These are phyloP conservation scores for Byssothecium circinans DNA, from an alignment of 2,329 filamentous ascomycete genomes.

Conservation along the genomic window DNA sequence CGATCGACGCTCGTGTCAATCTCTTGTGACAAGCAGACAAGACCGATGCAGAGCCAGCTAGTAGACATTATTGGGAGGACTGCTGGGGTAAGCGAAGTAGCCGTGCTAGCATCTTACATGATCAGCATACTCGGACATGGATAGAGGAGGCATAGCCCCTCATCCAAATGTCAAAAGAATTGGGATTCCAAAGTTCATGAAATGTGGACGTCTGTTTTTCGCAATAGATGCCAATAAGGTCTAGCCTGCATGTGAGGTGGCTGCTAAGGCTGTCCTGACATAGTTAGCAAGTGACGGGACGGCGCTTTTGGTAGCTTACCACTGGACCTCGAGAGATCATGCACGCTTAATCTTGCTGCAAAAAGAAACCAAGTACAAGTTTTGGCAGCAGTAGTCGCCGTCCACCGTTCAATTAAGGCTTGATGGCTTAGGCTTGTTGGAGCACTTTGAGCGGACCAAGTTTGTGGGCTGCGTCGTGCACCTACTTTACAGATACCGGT, in stretches of 20 bases:
- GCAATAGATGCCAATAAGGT: conserved; percentile 11
- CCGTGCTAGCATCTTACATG: too few species aligned
- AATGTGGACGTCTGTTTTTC: conserved; percentile 5
- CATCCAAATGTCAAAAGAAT: background rate
- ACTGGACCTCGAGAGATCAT: conserved; percentile 1
- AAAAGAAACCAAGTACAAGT: conserved; percentile 5
- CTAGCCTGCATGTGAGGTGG: conserved; percentile 2
- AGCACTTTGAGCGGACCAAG: background rate
- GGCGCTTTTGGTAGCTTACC: conserved; percentile 2
- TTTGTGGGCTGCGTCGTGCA: conserved; percentile 4
- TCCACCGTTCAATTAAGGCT: conserved; percentile 6
- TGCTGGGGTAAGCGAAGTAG: background rate
- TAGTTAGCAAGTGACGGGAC: conserved; percentile 4
- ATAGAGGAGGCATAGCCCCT: background rate
- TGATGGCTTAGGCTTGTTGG: conserved; percentile 1
- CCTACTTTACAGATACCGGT: background rate
- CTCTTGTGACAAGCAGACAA: too few species aligned
- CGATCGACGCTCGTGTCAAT: too few species aligned
- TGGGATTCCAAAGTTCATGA: background rate
- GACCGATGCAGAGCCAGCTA: too few species aligned
- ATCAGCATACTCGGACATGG: background rate
- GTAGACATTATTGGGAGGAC: background rate
- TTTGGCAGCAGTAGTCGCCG: conserved; percentile 15
- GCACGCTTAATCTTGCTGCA: conserved; percentile 6
- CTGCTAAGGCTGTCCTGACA: conserved; percentile 8